A percentile compares a stretch with the other conserved stretches of the same genome.
phyloP scores from a whole-genome alignment of 768 basidiomycete genomes.

The Boletus pseudopeckii region DNA sequence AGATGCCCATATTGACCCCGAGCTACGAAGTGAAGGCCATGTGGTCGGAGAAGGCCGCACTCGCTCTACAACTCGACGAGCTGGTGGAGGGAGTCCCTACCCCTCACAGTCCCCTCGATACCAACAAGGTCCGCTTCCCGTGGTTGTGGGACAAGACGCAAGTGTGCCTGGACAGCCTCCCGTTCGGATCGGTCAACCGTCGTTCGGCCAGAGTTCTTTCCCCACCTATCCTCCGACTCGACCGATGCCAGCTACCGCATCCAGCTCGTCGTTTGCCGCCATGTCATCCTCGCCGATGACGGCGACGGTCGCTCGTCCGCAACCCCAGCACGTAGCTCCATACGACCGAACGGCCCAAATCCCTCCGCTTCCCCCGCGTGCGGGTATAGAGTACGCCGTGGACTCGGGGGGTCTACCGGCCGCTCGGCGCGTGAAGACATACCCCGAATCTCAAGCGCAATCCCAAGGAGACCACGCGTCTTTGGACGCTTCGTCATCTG shows the following conservation, averaged over 20 bases:
- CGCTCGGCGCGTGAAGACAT: conserved; percentile 5
- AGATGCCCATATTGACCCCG: conserved; percentile 38
- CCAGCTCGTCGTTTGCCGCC: conserved; percentile 5
- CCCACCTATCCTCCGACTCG: conserved; percentile 6
- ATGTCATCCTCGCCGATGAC: conserved; percentile 7
- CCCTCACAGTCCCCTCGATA: conserved; percentile 30
- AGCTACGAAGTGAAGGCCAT: conserved; percentile 33
- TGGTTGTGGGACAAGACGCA: conserved; percentile 7
- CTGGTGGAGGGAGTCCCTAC: conserved; percentile 27
- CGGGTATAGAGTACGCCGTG: conserved; percentile 14
- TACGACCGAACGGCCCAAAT: conserved; percentile 8
- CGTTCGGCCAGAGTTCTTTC: conserved; percentile 22
- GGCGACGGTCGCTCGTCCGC: background rate
- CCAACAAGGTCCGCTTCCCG: conserved; percentile 21
- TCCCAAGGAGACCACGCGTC: conserved; percentile 2
- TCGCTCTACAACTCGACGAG: conserved; percentile 23
- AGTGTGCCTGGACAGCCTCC: conserved; percentile 3
- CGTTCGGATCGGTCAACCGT: conserved; percentile 23
- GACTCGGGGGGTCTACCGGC: conserved; percentile 7
- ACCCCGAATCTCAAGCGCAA: conserved; percentile 2
- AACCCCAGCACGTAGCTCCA: background rate
- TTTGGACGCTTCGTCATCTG: conserved; percentile 16
- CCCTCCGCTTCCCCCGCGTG: conserved; percentile 4
- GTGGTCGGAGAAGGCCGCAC: conserved; percentile 34
- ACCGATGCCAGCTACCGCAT: background rate